Evolutionary conservation across 495 filamentous ascomycete genomes (phyloP), one percentile per base, ranked within the genome.

Genomic region (Trichoderma orchidacearum): DNA sequence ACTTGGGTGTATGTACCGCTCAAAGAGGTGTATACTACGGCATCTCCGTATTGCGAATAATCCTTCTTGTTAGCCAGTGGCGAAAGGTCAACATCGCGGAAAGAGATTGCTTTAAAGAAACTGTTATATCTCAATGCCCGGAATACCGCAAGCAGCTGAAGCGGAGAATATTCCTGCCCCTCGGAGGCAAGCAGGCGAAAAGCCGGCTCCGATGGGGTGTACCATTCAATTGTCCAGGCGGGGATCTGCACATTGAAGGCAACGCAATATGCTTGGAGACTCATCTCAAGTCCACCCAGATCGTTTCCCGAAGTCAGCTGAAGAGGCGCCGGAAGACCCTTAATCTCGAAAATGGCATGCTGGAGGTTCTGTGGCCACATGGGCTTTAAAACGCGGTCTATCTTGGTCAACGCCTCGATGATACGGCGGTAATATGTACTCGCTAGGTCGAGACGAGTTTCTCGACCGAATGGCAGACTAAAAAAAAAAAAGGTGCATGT

Each of bases 121-220:
- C 95, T 89, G 62, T 96, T 96, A 70, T 95, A 98, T 32, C 93
- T 80, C 51, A 98, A 71, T 5, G 93, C 81, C 18, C 92, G 81
- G 75, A 96, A 79, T 25, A 96, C 80, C 2, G 93, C 90, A 35
- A 98, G 73, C 25, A 96, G 67, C 67, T 96, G 93, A 51, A 85
- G 65, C 5, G 80, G 66, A 3, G 75, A 81, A 63, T 98, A 98
- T 3, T 72, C 68, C 5, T 74, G 66, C 13, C 79, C 79, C 30
- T 80, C 77, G 5, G 87, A 82, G 13, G 83, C 80, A 29, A 88
- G 76, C n/a, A 98, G 78, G 35, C 81, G 79, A 64, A 98, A 96
- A 57, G 85, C 84, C 6, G 92, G 93, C 2, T 80, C 80, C 72
- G 94, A 86, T 61, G 88, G 86, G 54, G 83, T 82, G 56, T 85